These are phyloP conservation scores for Halenospora varia DNA, from an alignment of 495 filamentous ascomycete species.

Conservation along the genomic window DNA sequence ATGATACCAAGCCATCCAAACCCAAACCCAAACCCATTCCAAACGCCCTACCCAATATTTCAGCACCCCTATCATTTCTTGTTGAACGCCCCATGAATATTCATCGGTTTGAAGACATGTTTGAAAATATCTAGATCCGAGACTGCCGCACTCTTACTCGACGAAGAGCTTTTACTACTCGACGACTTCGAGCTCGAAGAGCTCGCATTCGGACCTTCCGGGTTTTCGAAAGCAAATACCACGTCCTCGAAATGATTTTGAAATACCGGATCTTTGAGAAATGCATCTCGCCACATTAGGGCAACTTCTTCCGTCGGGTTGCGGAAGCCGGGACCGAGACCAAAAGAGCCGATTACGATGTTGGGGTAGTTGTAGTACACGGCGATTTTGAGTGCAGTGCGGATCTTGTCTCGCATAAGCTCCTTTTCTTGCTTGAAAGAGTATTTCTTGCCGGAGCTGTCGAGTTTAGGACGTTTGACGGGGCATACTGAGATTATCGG, in stretches of 20 bases:
- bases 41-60: no score
- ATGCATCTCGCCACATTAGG: slow-evolving; percentile 63
- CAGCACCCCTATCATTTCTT: no score
- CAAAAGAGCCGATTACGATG: slow-evolving; percentile 68
- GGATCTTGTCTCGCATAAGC: slow-evolving; percentile 68
- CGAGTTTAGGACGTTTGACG: slow-evolving; percentile 65
- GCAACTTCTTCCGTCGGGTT: slow-evolving; percentile 67
- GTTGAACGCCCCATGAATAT: slow-evolving; percentile 1
- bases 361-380: slow-evolving; percentile 51
- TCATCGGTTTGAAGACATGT: slow-evolving; percentile 11
- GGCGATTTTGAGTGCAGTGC: slow-evolving; percentile 63
- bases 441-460: slow-evolving; percentile 59
- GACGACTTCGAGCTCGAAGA: slow-evolving; percentile 13
- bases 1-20: no score
- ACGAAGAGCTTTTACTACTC: neutral
- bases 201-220: slow-evolving; percentile 11
- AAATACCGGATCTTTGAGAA: slow-evolving; percentile 57
- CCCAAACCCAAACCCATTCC: no score
- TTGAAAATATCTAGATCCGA: slow-evolving; percentile 9
- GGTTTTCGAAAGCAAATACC: slow-evolving; percentile 61
- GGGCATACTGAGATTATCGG: slow-evolving; percentile 70
- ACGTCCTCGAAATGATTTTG: slow-evolving; percentile 62
- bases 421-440: slow-evolving; percentile 65
- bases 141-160: neutral
- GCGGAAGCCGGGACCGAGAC: slow-evolving; percentile 62